Evolutionary conservation across 2,329 filamentous ascomycete species (phyloP), one percentile per base, ranked within the genome.

Genomic region (Leptographium flavum): DNA sequence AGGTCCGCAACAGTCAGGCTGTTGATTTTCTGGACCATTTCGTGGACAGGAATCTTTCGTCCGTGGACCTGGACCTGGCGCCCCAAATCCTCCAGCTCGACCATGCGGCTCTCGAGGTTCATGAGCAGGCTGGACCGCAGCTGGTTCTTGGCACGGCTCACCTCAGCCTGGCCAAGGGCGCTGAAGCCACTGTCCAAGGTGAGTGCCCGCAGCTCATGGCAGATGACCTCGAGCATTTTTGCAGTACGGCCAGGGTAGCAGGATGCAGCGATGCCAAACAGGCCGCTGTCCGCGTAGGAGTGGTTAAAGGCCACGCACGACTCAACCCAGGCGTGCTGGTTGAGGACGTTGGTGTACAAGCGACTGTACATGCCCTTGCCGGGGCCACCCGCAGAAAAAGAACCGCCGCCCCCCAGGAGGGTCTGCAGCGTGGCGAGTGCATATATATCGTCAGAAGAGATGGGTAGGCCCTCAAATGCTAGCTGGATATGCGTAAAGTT

Each of bases 301-400:
- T 96, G 88, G 71, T 96, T 96, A 70, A 96, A 96, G 27, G 90
- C 83, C 43, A 94, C 74, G 66, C 92, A 96, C 49, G 80, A 88
- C 66, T 98, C 92, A 23, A 98, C 87, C 90, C 90, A 98, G 54
- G 84, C 87, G 66, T 94, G 81, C 65, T 96, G 88, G 69, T 98
- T 98, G 43, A 98, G 76, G 0, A 96, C 90, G 60, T 95, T 94
- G 51, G 88, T 96, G 71, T 95, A 98, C 9, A 98, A 76, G 13
- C 92, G 83, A 32, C 86, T 94, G 71, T 96, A 96, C 92, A 98
- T 98, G 61, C 92, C 92, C 69, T 98, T 98, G 44, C 92, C 92
- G 5, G 92, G 92, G 0, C 92, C 92, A 55, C 92, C 92, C 45
- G 92, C 92, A 15, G 86, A 94, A 69, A 98, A 98, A 46, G 88